Percentiles rank a stretch among this genome's conserved stretches.
These are phyloP conservation scores for Curvularia hawaiiensis DNA, from an alignment of 2,329 filamentous ascomycete genomes.

Conservation along the genomic window DNA sequence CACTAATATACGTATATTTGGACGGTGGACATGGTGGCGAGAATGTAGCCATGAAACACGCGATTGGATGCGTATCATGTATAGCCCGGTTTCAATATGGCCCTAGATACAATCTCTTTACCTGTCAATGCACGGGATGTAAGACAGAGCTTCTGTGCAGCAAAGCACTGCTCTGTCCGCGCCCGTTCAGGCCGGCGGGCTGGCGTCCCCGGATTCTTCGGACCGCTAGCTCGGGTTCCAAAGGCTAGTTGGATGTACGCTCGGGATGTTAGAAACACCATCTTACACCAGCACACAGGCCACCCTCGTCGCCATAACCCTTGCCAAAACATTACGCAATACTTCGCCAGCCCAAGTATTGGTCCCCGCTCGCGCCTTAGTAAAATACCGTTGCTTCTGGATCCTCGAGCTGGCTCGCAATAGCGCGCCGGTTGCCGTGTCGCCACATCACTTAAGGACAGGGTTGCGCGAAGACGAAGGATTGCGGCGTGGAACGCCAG, in stretches of 20 bases:
- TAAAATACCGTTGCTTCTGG: not conserved
- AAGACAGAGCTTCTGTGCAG: not conserved
- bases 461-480: slow-evolving; percentile 2
- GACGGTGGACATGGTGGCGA: slow-evolving; percentile 2
- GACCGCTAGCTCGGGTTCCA: slow-evolving; percentile 12
- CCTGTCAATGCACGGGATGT: not conserved
- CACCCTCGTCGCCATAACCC: not conserved
- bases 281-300: not conserved
- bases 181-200: not conserved
- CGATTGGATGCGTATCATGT: not conserved
- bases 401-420: not conserved
- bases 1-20: slow-evolving; percentile 11
- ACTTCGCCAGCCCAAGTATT: not conserved
- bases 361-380: not conserved
- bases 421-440: not conserved
- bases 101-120: not conserved
- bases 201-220: slow-evolving; percentile 15
- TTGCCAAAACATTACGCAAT: not conserved
- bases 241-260: not conserved
- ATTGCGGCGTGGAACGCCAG: slow-evolving; percentile 8
- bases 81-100: not conserved
- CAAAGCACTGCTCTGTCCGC: not conserved
- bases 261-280: not conserved
- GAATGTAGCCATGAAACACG: not conserved
- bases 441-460: not conserved